These are phyloP conservation scores for Mycosphaerella sp. DNA, from an alignment of 2,329 filamentous ascomycete genomes.

Conservation along the genomic window DNA sequence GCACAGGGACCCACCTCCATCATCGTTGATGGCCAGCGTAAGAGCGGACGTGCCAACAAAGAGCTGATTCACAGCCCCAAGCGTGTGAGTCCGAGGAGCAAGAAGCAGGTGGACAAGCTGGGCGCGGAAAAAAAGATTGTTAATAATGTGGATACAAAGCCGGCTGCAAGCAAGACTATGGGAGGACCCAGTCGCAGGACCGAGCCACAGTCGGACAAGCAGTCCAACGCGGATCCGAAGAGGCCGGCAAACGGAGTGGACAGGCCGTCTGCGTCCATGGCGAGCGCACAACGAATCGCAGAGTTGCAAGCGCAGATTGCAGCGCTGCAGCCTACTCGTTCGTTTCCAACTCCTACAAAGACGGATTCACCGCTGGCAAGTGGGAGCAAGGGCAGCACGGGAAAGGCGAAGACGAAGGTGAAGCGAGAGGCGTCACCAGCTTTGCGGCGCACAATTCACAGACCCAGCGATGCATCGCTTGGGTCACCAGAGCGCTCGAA, in stretches of 20 bases:
- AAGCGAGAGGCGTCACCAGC: conserved; percentile 15
- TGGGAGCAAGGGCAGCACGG: conserved; percentile 23
- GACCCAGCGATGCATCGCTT: conserved; percentile 13
- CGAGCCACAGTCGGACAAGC: conserved; percentile 1
- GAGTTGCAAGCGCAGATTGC: conserved; percentile 30
- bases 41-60: conserved; percentile 53
- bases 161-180: conserved; percentile 14
- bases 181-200: conserved; percentile 16
- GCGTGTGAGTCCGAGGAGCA: conserved; percentile 29
- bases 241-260: conserved; percentile 15
- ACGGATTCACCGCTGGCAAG: conserved; percentile 2
- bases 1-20: conserved; percentile 86
- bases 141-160: conserved; percentile 18
- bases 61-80: conserved; percentile 25
- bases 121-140: conserved; percentile 11
- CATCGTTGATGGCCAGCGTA: conserved; percentile 56
- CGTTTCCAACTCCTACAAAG: conserved; percentile 19
- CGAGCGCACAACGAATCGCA: conserved; percentile 24
- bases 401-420: conserved; percentile 12
- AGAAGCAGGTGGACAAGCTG: conserved; percentile 29
- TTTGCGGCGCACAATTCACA: conserved; percentile 19
- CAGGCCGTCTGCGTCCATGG: conserved; percentile 12
- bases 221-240: conserved; percentile 3
- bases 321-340: conserved; percentile 26
- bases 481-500: conserved; percentile 21